Evolutionary conservation across 75 land plant genomes (phyloP).

Genomic region (Pinus tabuliformis): DNA sequence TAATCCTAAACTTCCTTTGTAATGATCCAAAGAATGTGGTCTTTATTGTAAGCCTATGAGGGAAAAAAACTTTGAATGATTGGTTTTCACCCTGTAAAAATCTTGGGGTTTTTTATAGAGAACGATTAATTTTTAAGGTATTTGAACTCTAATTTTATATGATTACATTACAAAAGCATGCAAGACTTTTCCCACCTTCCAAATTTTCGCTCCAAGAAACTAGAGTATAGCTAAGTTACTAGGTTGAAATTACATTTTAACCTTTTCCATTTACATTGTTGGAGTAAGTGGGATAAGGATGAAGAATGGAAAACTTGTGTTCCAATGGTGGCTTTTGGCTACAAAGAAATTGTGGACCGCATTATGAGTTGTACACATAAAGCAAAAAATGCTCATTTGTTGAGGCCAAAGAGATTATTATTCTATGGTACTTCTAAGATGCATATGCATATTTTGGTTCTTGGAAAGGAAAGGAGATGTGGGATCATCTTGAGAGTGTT

Average conservation of each 20-base stretch:
- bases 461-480: too few relatives aligned
- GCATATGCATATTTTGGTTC: too few relatives aligned
- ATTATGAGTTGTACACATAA: too few relatives aligned
- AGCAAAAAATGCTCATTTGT: too few relatives aligned
- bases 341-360: too few relatives aligned
- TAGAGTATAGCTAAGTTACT: neutral
- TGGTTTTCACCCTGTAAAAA: constrained; percentile 70
- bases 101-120: constrained; percentile 81
- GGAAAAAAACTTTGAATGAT: constrained; percentile 35
- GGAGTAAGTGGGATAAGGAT: constrained; percentile 38
- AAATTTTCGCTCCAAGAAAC: neutral
- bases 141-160: neutral
- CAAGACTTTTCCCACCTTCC: neutral
- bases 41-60: constrained; percentile 76
- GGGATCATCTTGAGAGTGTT: too few relatives aligned
- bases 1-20: too few relatives aligned
- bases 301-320: constrained; percentile 48
- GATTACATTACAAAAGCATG: neutral
- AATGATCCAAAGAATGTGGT: constrained; percentile 67
- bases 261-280: neutral
- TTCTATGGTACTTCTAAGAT: too few relatives aligned
- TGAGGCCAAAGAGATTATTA: too few relatives aligned
- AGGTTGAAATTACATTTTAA: neutral
- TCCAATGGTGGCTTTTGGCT: constrained; percentile 34
- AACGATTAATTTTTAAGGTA: constrained; percentile 87